Evolutionary conservation across 306 rosid genomes (phyloP), one percentile per base, ranked within the genome.

Genomic region (Trichosanthes truncata): DNA sequence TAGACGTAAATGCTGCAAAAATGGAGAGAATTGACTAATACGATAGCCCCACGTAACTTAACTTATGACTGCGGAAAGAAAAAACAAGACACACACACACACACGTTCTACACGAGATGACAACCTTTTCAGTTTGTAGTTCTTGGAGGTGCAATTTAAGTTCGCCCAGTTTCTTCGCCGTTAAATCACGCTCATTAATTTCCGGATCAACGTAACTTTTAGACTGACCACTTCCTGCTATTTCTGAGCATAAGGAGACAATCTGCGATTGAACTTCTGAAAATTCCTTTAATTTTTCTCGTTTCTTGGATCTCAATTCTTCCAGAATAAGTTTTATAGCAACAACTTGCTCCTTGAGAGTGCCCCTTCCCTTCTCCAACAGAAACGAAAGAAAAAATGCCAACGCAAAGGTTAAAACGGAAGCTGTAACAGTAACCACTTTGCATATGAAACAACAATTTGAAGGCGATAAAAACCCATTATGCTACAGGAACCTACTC

Each of bases 61-160:
- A 33, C 14, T 46, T 49, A 31, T 29, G 60, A 49, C 55, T 84
- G 76, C 29, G 59, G 18, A 61, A 36, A 69, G 80, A 75, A 31
- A 55, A 23, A 72, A 35, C 3, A 29, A 14, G 33, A 55, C 69
- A 62, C 69, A 20, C 29, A 55, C 69, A 62, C 69, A 20, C 29
- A 48, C 60, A 63, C 41, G 46, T 63, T 66, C 52, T 7, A 63
- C 26, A 67, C 68, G 33, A 67, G 80, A 74, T 10, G 41, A 21
- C 74, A 80, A 92, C 97, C 97, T 94, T 94, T 82, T 92, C 97
- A 49, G 77, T 86, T 79, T 86, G 96, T 84, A 94, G 94, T 80
- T 94, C 98, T 60, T 88, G 86, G 51, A 94, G 95, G 59, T 89
- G 93, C 3, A 88, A 82, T 82, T 87, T 89, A 55, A 90, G 96